Conservation (phyloP, 2,329 filamentous ascomycete species). For the Ceratocystis diversiconidia region DNA sequence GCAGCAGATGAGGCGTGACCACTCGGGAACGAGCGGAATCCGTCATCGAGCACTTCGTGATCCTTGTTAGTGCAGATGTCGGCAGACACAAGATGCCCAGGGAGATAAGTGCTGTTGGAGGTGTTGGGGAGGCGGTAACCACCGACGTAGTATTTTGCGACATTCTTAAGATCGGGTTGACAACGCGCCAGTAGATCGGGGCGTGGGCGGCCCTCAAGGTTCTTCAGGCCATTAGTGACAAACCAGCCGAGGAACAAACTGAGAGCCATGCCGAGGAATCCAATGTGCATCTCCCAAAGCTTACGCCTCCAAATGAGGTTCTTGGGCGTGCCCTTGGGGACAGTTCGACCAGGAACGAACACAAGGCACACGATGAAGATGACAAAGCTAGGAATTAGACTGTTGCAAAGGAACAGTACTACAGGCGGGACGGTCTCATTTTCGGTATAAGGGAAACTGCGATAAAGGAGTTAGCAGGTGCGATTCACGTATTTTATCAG, state of each 20-base stretch:
- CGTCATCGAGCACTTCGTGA: constrained; percentile 51
- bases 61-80: constrained; percentile 60
- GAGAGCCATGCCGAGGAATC: constrained; percentile 68
- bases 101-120: constrained; percentile 24
- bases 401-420: constrained; percentile 48
- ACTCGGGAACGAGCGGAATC: constrained; percentile 61
- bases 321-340: constrained; percentile 46
- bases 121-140: constrained; percentile 45
- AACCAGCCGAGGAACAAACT: constrained; percentile 60
- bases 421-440: constrained; percentile 60
- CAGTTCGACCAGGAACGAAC: constrained; percentile 58
- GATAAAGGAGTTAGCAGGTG: not conserved
- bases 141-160: constrained; percentile 47
- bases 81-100: constrained; percentile 48
- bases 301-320: constrained; percentile 63
- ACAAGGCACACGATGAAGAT: constrained; percentile 54
- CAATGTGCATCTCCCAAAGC: constrained; percentile 79
- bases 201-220: constrained; percentile 52
- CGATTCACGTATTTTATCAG: not conserved
- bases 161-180: constrained; percentile 53
- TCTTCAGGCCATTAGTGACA: constrained; percentile 77
- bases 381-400: constrained; percentile 50
- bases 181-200: constrained; percentile 76
- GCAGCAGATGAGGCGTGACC: constrained; percentile 52
- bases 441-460: constrained; percentile 52